These are phyloP conservation scores for Saraca asoca DNA, from an alignment of 331 rosid genomes.

Conservation along the genomic window DNA sequence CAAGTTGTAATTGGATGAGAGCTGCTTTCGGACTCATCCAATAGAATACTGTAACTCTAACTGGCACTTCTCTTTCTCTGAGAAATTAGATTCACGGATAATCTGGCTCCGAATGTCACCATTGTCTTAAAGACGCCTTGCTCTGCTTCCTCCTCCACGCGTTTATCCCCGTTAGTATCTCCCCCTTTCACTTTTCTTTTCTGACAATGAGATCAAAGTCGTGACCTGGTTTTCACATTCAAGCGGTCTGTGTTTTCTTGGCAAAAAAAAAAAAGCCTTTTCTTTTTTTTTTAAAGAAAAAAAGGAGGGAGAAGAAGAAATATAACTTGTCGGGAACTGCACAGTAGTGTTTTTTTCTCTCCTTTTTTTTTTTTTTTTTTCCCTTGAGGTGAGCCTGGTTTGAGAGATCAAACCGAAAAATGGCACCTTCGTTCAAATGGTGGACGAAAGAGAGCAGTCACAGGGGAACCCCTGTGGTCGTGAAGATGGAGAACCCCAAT, in stretches of 20 bases:
- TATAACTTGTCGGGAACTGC: neutral
- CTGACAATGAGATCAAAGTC: conserved; percentile 59
- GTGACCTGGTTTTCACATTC: conserved; percentile 21
- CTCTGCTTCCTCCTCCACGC: conserved; percentile 45
- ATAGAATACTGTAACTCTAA: conserved; percentile 16
- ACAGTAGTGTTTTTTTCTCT: neutral
- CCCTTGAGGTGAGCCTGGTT: conserved; percentile 16
- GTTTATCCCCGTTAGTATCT: conserved; percentile 35
- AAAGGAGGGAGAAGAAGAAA: neutral
- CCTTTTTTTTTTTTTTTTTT: neutral
- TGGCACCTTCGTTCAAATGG: conserved; percentile 74
- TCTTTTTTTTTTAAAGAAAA: too few species aligned
- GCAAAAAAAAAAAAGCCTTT: too few species aligned
- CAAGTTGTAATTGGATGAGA: conserved; percentile 58
- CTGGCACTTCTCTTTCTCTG: neutral
- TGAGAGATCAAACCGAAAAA: conserved; percentile 44
- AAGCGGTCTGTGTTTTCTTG: neutral
- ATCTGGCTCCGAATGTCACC: conserved; percentile 60
- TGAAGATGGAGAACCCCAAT: conserved; percentile 95
- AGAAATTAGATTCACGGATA: conserved; percentile 31
- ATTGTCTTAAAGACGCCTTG: conserved; percentile 45
- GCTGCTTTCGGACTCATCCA: conserved; percentile 44
- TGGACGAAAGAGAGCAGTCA: conserved; percentile 61
- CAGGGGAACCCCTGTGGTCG: conserved; percentile 83
- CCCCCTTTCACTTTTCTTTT: conserved; percentile 22